Percentiles rank a stretch among this genome's conserved stretches.
Conservation (phyloP, 1,139 yeast species). For the Suhomyces coccinellae region DNA sequence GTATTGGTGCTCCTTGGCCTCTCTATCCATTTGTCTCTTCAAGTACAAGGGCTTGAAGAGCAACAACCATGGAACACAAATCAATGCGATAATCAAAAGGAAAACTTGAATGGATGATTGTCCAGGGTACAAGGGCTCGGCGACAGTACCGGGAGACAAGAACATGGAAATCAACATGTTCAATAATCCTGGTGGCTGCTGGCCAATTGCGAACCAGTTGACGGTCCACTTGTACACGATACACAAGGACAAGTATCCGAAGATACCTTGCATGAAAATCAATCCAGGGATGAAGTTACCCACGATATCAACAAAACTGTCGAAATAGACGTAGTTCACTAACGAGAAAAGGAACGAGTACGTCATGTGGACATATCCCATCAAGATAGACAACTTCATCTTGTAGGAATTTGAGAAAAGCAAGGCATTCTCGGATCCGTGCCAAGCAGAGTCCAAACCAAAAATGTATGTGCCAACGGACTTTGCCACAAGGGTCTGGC, state of each 20-base stretch:
- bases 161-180: constrained; percentile 84
- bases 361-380: constrained; percentile 80
- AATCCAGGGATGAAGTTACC: constrained; percentile 82
- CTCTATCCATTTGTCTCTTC: constrained; percentile 43
- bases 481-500: constrained; percentile 57
- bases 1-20: constrained; percentile 38
- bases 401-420: constrained; percentile 77
- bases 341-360: constrained; percentile 70
- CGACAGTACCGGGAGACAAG: constrained; percentile 71
- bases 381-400: constrained; percentile 76
- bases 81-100: constrained; percentile 57
- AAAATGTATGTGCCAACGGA: constrained; percentile 60
- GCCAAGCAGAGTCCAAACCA: constrained; percentile 81
- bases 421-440: constrained; percentile 74
- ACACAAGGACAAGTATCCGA: constrained; percentile 71
- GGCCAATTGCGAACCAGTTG: constrained; percentile 67
- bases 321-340: constrained; percentile 59
- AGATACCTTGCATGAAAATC: constrained; percentile 79
- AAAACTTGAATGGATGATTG: constrained; percentile 64
- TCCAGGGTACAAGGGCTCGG: constrained; percentile 62
- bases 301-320: constrained; percentile 62
- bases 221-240: constrained; percentile 79
- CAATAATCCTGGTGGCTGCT: constrained; percentile 77
- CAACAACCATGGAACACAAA: constrained; percentile 77
- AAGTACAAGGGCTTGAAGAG: constrained; percentile 61